phyloP scores from a whole-genome alignment of 257 asterid genomes.

The Euphrasia confusa region DNA sequence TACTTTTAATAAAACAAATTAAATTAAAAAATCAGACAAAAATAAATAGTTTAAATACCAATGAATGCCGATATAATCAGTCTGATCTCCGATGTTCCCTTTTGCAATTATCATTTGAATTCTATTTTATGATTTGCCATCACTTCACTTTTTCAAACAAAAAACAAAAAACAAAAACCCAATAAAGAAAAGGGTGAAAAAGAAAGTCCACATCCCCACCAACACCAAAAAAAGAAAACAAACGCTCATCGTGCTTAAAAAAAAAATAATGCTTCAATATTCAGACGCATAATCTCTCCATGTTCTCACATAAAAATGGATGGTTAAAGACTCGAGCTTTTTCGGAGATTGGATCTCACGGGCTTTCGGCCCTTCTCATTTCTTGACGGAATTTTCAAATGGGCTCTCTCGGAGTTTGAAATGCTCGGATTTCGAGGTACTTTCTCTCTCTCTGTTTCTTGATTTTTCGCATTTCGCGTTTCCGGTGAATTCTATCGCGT shows the following conservation, averaged over 20 bases:
- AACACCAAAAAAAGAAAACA: conserved; percentile 17
- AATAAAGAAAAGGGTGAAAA: not conserved
- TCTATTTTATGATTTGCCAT: conserved; percentile 15
- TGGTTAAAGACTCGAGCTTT: conserved; percentile 31
- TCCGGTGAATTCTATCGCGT: too few relatives aligned
- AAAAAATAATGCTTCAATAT: not conserved
- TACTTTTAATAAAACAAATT: too few relatives aligned
- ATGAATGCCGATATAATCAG: too few relatives aligned
- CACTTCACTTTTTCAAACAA: conserved; percentile 6
- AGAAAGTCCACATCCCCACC: conserved; percentile 20
- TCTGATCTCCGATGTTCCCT: conserved; percentile 4
- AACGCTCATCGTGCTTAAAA: not conserved
- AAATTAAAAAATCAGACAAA: too few relatives aligned
- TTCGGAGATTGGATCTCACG: conserved; percentile 36
- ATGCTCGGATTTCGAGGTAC: conserved; percentile 29
- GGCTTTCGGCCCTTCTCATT: conserved; percentile 18
- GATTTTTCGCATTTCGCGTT: conserved; percentile 13
- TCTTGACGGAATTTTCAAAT: not conserved
- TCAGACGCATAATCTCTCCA: too few relatives aligned
- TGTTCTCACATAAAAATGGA: not conserved
- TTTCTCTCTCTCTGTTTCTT: not conserved
- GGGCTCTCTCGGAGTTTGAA: conserved; percentile 24
- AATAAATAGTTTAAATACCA: too few relatives aligned
- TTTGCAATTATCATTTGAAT: conserved; percentile 15
- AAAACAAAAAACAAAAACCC: conserved; percentile 6